Conservation (phyloP, 2,329 filamentous ascomycete genomes). For the Drechslera avenae region DNA sequence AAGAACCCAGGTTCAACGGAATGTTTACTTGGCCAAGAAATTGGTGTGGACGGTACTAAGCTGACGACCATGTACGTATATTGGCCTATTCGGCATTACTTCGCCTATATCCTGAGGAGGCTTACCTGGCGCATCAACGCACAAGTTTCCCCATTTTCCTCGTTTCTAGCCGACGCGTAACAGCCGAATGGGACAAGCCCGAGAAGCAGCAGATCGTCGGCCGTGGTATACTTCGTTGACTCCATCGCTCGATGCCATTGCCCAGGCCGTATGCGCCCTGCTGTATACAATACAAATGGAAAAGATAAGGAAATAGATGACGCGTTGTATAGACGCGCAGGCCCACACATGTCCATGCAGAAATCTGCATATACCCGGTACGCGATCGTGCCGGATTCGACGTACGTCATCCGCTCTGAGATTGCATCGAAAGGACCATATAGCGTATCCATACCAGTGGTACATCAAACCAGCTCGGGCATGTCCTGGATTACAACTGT, state of each 20-base stretch:
- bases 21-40: too few species aligned
- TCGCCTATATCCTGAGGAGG: too few species aligned
- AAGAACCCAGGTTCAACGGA: too few species aligned
- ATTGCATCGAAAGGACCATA: neutral
- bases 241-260: slow-evolving; percentile 2
- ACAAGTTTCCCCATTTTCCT: too few species aligned
- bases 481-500: neutral
- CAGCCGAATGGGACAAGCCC: neutral
- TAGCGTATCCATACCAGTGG: too few species aligned
- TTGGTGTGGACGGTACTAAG: too few species aligned
- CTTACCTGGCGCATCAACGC: too few species aligned
- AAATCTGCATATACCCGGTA: neutral
- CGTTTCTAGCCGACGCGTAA: neutral
- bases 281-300: neutral
- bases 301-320: neutral
- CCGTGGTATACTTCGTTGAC: neutral
- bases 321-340: too few species aligned
- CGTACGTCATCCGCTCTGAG: neutral
- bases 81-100: too few species aligned
- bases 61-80: too few species aligned
- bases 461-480: neutral
- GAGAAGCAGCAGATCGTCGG: too few species aligned
- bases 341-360: neutral
- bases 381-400: neutral
- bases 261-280: neutral